phyloP scores from a whole-genome alignment of 805 yeast species.

The Kodamaea jinghongensis region DNA sequence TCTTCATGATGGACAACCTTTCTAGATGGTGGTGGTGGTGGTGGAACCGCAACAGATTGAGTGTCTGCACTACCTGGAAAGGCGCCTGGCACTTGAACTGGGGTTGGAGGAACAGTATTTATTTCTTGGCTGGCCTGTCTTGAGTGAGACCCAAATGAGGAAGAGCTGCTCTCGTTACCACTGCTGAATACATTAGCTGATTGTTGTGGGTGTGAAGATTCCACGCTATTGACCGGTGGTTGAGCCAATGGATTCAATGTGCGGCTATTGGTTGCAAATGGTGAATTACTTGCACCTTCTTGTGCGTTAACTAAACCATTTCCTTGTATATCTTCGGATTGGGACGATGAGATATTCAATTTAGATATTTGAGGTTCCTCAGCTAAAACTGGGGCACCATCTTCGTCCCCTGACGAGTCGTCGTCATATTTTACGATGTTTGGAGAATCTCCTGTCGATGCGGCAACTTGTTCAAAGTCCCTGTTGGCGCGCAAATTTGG shows the following conservation, averaged over 20 bases:
- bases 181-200: neutral
- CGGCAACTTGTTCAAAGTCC: slow-evolving; percentile 19
- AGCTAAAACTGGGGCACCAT: slow-evolving; percentile 13
- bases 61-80: neutral
- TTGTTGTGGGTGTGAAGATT: too few species aligned
- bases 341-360: slow-evolving; percentile 19
- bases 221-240: too few species aligned
- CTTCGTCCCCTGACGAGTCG: slow-evolving; percentile 34
- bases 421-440: slow-evolving; percentile 34
- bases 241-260: neutral
- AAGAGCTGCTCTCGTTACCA: neutral
- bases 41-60: slow-evolving; percentile 16
- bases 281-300: neutral
- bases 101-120: neutral
- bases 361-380: slow-evolving; percentile 28
- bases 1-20: slow-evolving; percentile 38
- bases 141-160: too few species aligned
- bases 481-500: slow-evolving; percentile 10
- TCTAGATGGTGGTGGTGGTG: slow-evolving; percentile 59
- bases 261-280: neutral
- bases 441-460: slow-evolving; percentile 24
- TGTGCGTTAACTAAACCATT: too few species aligned
- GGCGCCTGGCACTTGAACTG: neutral
- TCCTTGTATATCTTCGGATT: too few species aligned
- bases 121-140: too few species aligned